Conservation (phyloP, 2,329 filamentous ascomycete genomes). For the Ophiobolus disseminans region DNA sequence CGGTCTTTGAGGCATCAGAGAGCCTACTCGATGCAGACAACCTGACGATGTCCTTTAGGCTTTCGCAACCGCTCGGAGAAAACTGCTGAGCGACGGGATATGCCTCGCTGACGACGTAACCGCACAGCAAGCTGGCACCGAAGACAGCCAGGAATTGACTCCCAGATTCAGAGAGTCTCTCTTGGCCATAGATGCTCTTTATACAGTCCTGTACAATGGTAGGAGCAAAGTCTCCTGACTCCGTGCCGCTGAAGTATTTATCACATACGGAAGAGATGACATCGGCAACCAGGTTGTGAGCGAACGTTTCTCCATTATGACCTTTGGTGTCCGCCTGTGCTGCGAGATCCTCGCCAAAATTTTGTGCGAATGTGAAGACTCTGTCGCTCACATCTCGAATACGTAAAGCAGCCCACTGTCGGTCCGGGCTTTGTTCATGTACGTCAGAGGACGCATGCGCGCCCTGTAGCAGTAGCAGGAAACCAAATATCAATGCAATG, state of each 20-base stretch:
- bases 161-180: slow-evolving; percentile 15
- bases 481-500: slow-evolving; percentile 13
- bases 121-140: slow-evolving; percentile 28
- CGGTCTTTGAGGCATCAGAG: neutral
- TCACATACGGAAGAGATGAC: slow-evolving; percentile 27
- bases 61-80: slow-evolving; percentile 22
- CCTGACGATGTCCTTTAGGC: slow-evolving; percentile 20
- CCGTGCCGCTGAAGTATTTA: slow-evolving; percentile 20
- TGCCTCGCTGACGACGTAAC: slow-evolving; percentile 26
- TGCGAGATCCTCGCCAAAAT: slow-evolving; percentile 19
- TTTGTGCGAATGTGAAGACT: slow-evolving; percentile 20
- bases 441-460: slow-evolving; percentile 9
- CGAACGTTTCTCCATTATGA: slow-evolving; percentile 23
- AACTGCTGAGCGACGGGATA: slow-evolving; percentile 28
- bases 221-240: slow-evolving; percentile 18
- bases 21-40: slow-evolving; percentile 11
- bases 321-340: slow-evolving; percentile 20
- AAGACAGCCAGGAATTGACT: slow-evolving; percentile 27
- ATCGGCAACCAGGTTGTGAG: slow-evolving; percentile 27
- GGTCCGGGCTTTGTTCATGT: slow-evolving; percentile 5
- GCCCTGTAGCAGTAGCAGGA: slow-evolving; percentile 17
- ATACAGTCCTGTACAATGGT: slow-evolving; percentile 21
- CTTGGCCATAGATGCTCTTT: slow-evolving; percentile 25
- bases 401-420: slow-evolving; percentile 12
- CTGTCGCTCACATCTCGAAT: slow-evolving; percentile 24